phyloP scores from a whole-genome alignment of 148 eudicot species.

The Camellia lanceoleosa region DNA sequence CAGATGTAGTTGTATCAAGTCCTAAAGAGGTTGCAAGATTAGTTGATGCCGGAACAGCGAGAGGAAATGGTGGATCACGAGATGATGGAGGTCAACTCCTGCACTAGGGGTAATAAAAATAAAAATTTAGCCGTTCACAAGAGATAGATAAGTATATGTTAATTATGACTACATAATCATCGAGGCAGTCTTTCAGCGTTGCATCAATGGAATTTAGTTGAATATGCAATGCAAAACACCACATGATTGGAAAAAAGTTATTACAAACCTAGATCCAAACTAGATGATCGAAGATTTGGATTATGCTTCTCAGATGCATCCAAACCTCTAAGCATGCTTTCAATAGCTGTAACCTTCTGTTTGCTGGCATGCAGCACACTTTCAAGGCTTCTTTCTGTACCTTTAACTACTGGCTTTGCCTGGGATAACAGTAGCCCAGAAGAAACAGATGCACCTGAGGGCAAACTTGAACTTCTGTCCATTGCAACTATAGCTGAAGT shows the following conservation, averaged over 20 bases:
- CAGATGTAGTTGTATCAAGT: conserved; percentile 58
- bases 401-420: conserved; percentile 63
- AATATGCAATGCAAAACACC: neutral
- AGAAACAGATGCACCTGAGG: conserved; percentile 62
- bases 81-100: conserved; percentile 99
- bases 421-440: conserved; percentile 75
- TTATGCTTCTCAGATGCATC: conserved; percentile 62
- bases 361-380: conserved; percentile 89
- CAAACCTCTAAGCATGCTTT: conserved; percentile 92
- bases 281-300: conserved; percentile 64
- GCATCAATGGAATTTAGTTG: neutral
- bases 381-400: conserved; percentile 83
- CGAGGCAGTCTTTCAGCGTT: neutral
- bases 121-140: conserved; percentile 46
- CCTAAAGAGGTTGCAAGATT: conserved; percentile 58
- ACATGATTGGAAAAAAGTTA: conserved; percentile 16
- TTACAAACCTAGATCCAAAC: conserved; percentile 84
- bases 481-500: conserved; percentile 97
- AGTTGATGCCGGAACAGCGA: conserved; percentile 91
- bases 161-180: conserved; percentile 1
- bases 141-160: neutral
- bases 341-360: conserved; percentile 98
- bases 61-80: conserved; percentile 97
- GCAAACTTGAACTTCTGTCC: conserved; percentile 76
- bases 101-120: conserved; percentile 61